Conservation (phyloP, 176 grass and related monocot genomes). For the Ensete glaucum region DNA sequence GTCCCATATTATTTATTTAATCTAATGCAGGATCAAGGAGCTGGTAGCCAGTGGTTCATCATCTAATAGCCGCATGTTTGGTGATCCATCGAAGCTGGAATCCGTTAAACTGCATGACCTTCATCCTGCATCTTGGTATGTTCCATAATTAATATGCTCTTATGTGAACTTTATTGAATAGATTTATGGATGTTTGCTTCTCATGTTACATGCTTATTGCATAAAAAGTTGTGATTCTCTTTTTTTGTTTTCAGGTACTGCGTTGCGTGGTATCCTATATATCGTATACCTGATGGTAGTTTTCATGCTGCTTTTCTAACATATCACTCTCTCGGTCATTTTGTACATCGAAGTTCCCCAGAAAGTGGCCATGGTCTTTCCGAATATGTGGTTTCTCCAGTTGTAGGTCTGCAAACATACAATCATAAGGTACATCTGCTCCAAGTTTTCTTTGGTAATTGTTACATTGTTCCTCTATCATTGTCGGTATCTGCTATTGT, state of each 20-base stretch:
- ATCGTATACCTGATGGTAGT: conserved; percentile 66
- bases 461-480: neutral
- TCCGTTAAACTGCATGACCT: conserved; percentile 41
- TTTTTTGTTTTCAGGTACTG: conserved; percentile 63
- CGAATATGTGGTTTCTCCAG: conserved; percentile 30
- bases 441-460: neutral
- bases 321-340: conserved; percentile 77
- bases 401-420: conserved; percentile 63
- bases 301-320: conserved; percentile 89
- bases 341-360: conserved; percentile 28
- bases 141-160: conserved; percentile 21
- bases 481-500: no score
- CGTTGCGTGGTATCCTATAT: conserved; percentile 96
- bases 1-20: conserved; percentile 18
- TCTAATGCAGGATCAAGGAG: conserved; percentile 58
- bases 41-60: conserved; percentile 32
- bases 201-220: neutral
- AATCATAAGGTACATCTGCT: conserved; percentile 58
- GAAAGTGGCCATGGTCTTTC: neutral
- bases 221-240: neutral
- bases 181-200: neutral
- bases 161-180: neutral
- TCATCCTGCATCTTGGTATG: conserved; percentile 77
- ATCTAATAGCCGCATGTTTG: conserved; percentile 39
- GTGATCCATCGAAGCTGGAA: conserved; percentile 46